Base-by-base conservation (phyloP, 2,329 filamentous ascomycete species). In the Arachnomyces sp. region DNA sequence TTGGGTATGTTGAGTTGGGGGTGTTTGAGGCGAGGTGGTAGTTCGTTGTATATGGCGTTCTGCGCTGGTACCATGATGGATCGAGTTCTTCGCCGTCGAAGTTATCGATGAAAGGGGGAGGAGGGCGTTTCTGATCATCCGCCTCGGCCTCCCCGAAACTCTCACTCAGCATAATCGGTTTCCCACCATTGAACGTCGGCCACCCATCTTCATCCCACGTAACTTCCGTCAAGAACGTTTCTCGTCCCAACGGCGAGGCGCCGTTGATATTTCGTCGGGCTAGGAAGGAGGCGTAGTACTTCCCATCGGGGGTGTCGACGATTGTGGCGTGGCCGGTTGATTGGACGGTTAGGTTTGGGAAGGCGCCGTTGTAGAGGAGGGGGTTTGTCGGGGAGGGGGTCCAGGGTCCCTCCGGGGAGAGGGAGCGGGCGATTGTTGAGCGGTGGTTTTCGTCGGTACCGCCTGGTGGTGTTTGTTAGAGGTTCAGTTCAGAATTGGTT, bases 191-290 rank as follows among this genome's bases (percentile, higher is more conserved):
- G 20, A 51, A 36, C 13, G 45, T 34, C 1, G 48, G 63, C 77
- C 77, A 81, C 49, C 75, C 76, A 34, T 80, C 74, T 9, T 73
- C 62, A 0, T 49, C 60, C 77, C 77, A 81, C 52, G 67, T 72
- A 0, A 70, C 74, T 48, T 78, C 72, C 49, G 81, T 77, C 14
- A 81, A 74, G 0, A 64, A 63, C 0, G 73, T 77, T 55, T 77
- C 74, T 34, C 74, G 64, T 4, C 74, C 74, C 2, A 77, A 57
- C 0, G 76, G 68, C 39, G 71, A 76, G 25, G 66, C 54, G 52
- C 76, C 71, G 0, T 69, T 72, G 0, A 62, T 71, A 0, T 74
- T 74, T 1, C 74, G 67, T 2, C 72, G 70, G 0, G 63, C 60
- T 1, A 77, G 59, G 41, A 77, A 73, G 3, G 77, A 74, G 2